Percentiles rank a stretch among this genome's conserved stretches.
These are phyloP conservation scores for Ustilago shanxiensis DNA, from an alignment of 1,284 basidiomycete genomes.

Conservation along the genomic window DNA sequence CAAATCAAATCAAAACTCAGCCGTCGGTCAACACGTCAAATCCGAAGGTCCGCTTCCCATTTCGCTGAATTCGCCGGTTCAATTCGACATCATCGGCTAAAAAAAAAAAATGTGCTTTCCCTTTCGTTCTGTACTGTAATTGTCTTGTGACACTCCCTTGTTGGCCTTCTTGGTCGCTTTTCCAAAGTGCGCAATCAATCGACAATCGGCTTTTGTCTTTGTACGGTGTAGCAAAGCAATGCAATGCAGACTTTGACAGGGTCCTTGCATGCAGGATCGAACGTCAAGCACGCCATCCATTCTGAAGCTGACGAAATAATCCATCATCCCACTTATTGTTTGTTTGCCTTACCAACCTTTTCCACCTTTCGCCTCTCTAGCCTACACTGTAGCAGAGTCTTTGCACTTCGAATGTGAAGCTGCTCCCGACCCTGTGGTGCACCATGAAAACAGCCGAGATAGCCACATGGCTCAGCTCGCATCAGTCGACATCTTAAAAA, in stretches of 20 bases:
- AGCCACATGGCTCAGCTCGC: slow-evolving; percentile 11
- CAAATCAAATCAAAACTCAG: slow-evolving; percentile 3
- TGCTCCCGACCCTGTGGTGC: not conserved
- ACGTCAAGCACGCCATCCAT: slow-evolving; percentile 25
- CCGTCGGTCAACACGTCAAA: slow-evolving; percentile 26
- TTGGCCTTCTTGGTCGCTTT: not conserved
- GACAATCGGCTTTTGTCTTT: not conserved
- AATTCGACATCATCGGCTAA: not conserved
- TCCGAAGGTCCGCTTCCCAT: slow-evolving; percentile 1
- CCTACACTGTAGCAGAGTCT: not conserved
- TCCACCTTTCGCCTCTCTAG: no score
- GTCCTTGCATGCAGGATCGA: slow-evolving; percentile 10
- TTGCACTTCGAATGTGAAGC: not conserved
- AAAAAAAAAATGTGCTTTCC: not conserved
- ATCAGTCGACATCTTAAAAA: not conserved
- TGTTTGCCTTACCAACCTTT: not conserved
- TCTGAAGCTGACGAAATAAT: slow-evolving; percentile 14
- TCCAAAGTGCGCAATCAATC: slow-evolving; percentile 7
- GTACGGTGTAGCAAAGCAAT: no score
- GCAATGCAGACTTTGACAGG: slow-evolving; percentile 15
- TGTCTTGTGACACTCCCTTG: slow-evolving; percentile 6
- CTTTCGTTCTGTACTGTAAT: not conserved
- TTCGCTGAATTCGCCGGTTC: slow-evolving; percentile 31
- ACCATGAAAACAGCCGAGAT: not conserved
- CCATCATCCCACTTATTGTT: not conserved